Base-by-base conservation (phyloP, 2,329 filamentous ascomycete genomes). In the Paracorniculantispora psalliotae region DNA sequence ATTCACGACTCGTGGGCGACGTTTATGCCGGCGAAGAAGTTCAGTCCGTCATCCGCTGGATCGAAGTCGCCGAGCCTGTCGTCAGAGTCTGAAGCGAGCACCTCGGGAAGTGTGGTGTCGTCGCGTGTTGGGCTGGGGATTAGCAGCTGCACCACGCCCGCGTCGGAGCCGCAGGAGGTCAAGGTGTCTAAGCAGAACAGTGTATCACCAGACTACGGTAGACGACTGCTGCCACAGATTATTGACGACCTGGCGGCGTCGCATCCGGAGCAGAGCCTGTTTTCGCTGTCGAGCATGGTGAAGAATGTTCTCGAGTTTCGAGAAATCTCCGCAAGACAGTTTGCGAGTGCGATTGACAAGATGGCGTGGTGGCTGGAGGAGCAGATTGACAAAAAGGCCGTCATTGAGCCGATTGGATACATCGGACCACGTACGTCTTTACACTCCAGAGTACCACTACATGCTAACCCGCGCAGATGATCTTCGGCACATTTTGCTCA, bases 371-470 rank as follows among this genome's bases (percentile, higher is more conserved):
- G 67, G 66, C 60, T 72, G 21, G 63, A 58, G 8, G 46, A 59
- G 13, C 47, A 67, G n/a, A 61, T 66, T 23, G 64, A 66, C 4
- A 59, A 61, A 33, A 43, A 59, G 8, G 46, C 55, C 10, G 54
- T 51, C 2, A 63, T 69, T 3, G 59, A 65, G 26, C 57, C 67
- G 0, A 41, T 70, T 5, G 69, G 67, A 0, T 72, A 72, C 41
- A 70, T 72, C 25, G 70, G 70, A 47, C 70, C 70, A 12, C 70
- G 70, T 72, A 65, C 66, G 70, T 67, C 37, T 8, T 15, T 9
- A 25, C 0, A 10, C 30, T 15, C 10, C 6, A 39, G 4, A 8
- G 15, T 26, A 2, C n/a, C 7, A 23, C 4, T 21, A n/a, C 13
- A 37, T 23, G 13, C 33, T 21, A 5, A 19, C 25, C 52, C 30